Base-by-base conservation (phyloP, 2,329 filamentous ascomycete species). In the Aspergillus hortae region DNA sequence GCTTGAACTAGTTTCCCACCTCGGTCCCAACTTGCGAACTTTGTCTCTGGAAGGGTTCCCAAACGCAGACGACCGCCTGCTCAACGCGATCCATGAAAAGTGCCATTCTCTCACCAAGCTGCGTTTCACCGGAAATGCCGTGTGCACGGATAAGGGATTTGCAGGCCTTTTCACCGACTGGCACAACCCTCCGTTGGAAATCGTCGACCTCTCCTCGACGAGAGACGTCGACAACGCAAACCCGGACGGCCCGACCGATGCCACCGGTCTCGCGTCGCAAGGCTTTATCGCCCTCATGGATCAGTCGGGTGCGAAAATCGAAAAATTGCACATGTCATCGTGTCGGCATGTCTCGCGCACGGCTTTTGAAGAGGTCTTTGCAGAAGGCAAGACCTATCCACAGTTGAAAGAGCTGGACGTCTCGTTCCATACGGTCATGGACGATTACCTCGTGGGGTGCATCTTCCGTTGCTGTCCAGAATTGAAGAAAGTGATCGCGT, bases 251-350 rank as follows among this genome's bases (percentile, higher is more conserved):
- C 80, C 82, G 0, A 74, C 84, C 51, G 78, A 80, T 21, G 70
- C 81, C 6, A 74, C 92, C 42, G 92, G 92, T 1, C 78, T 96
- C 30, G 90, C 87, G 48, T 87, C 85, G 0, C 72, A 80, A 5
- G 91, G 88, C 0, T 92, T 97, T 73, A 76, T 80, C 57, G 89
- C 90, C 0, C 73, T 96, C 41, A 96, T 96, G 89, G 74, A 76
- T 0, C 92, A 96, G 66, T 96, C 91, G 0, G 89, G 89, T 4
- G 66, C 73, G 1, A 77, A 73, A 10, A 71, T 97, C 2, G 78
- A 79, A 53, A 75, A 80, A 38, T 76, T 97, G 32, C 89, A 95
- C 64, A 77, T 96, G n/a, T 83, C 89, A 12, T 89, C 87, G 0
- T 95, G 90, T 65, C 86, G 92, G 3, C 88, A 96, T 67, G 92